Evolutionary conservation across 2,329 filamentous ascomycete species (phyloP), one percentile per base, ranked within the genome.

Genomic region (Diaporthe sp.): DNA sequence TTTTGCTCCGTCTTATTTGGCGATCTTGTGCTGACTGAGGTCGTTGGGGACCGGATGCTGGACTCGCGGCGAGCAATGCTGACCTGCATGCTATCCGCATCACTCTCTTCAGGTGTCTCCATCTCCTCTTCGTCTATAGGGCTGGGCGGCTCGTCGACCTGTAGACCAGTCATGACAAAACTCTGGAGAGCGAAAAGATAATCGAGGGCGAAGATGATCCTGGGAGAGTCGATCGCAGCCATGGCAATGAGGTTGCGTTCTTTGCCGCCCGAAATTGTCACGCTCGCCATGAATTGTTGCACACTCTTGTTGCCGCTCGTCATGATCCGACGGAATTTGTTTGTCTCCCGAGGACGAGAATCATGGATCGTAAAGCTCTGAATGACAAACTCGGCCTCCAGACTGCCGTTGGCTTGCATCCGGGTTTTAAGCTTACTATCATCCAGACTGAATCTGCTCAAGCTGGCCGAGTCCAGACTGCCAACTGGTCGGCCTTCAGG

Each of bases 301-400:
- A 97, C 95, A 73, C 96, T 93, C 78, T 95, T 96, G 83, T 98
- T 98, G 80, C 96, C 95, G 72, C 97, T 92, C 2, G 96, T 96
- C 97, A 99, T 98, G 85, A 99, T 98, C 82, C 96, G 97, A 68
- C 95, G 92, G 88, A 97, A 99, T 81, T 97, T 98, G 86, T 98
- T 99, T 7, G 93, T 94, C 79, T 97, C 96, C 71, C 91, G 90
- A 6, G 92, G 92, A n/a, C 97, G 92, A 77, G 94, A 98, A 82
- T 99, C 97, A 73, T 94, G 91, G 77, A 98, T 98, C 0, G 95
- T 98, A 82, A 99, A 98, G 0, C 96, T 97, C 75, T 97, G 93
- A 22, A 99, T 95, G 47, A 98, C 89, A 9, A 99, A 90, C 81
- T 99, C 97, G 3, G 96, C 95, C 82, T 99, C 97, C 54, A 99